These are phyloP conservation scores for Botrytis squamosa DNA, from an alignment of 2,329 filamentous ascomycete species.

Conservation along the genomic window DNA sequence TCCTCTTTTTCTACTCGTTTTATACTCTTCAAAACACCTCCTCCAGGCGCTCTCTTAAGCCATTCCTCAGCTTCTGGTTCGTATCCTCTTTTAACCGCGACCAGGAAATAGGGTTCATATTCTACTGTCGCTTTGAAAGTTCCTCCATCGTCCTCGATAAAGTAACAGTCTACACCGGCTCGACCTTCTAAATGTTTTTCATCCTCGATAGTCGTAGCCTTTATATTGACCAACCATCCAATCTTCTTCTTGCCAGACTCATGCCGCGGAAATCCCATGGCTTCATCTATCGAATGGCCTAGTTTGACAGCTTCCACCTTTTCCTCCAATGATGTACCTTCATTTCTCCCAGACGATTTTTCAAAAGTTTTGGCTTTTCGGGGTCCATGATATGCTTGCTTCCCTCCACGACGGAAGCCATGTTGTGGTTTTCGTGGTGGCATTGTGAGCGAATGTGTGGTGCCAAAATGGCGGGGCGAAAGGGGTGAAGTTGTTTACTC, in stretches of 20 bases:
- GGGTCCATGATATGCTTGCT: slow-evolving; percentile 67
- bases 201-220: slow-evolving; percentile 83
- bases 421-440: slow-evolving; percentile 62
- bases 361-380: slow-evolving; percentile 74
- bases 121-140: slow-evolving; percentile 94
- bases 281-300: slow-evolving; percentile 87
- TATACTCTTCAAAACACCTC: slow-evolving; percentile 77
- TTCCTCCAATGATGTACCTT: slow-evolving; percentile 89
- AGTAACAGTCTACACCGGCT: slow-evolving; percentile 94
- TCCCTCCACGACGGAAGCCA: slow-evolving; percentile 66
- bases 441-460: slow-evolving; percentile 44
- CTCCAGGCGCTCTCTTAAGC: slow-evolving; percentile 73
- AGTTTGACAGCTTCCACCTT: slow-evolving; percentile 82
- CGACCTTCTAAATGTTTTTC: slow-evolving; percentile 79
- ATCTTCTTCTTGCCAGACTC: slow-evolving; percentile 79
- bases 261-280: slow-evolving; percentile 89
- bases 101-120: slow-evolving; percentile 94
- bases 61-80: slow-evolving; percentile 97
- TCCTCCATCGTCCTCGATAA: slow-evolving; percentile 80
- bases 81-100: slow-evolving; percentile 82
- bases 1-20: slow-evolving; percentile 87
- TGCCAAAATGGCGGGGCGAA: slow-evolving; percentile 11
- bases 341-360: slow-evolving; percentile 69
- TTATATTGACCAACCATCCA: slow-evolving; percentile 95
- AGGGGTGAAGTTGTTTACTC: not conserved